These are phyloP conservation scores for Gloeostereum incarnatum DNA, from an alignment of 768 basidiomycete genomes.

Conservation along the genomic window DNA sequence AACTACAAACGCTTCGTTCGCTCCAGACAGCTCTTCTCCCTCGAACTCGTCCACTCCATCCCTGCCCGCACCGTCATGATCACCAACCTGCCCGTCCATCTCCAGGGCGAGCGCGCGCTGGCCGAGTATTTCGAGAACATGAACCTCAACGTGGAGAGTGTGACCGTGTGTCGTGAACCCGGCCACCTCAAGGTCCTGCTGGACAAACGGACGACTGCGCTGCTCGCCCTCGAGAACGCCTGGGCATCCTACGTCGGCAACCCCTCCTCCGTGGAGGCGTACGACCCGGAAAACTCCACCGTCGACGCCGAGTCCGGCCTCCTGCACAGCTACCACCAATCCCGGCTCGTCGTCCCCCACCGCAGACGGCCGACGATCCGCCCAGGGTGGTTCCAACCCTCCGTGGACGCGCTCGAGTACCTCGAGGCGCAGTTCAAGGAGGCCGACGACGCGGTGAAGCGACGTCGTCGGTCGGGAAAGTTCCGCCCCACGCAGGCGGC, in stretches of 20 bases:
- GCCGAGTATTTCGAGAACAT: slow-evolving; percentile 94
- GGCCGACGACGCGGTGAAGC: slow-evolving; percentile 78
- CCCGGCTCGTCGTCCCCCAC: slow-evolving; percentile 64
- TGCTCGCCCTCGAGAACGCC: slow-evolving; percentile 70
- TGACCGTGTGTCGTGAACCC: slow-evolving; percentile 81
- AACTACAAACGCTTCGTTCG: slow-evolving; percentile 88
- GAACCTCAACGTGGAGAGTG: slow-evolving; percentile 84
- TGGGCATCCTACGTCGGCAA: slow-evolving; percentile 95
- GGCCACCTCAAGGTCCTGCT: slow-evolving; percentile 62
- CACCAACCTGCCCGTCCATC: slow-evolving; percentile 72
- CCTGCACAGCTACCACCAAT: slow-evolving; percentile 36
- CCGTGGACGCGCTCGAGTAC: slow-evolving; percentile 86
- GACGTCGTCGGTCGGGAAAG: slow-evolving; percentile 57
- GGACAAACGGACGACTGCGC: slow-evolving; percentile 70
- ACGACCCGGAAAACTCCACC: slow-evolving; percentile 61
- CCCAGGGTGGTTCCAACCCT: slow-evolving; percentile 61
- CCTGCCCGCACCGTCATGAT: slow-evolving; percentile 91
- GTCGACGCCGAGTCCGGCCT: slow-evolving; percentile 45
- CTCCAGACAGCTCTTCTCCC: slow-evolving; percentile 85
- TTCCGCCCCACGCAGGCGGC: slow-evolving; percentile 80
- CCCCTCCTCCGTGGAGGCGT: slow-evolving; percentile 77
- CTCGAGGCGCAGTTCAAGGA: slow-evolving; percentile 73
- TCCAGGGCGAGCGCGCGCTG: slow-evolving; percentile 76
- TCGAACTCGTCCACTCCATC: slow-evolving; percentile 92
- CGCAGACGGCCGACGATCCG: slow-evolving; percentile 69